Conservation (phyloP, 768 basidiomycete genomes). For the Hygrocybe coccinea region DNA sequence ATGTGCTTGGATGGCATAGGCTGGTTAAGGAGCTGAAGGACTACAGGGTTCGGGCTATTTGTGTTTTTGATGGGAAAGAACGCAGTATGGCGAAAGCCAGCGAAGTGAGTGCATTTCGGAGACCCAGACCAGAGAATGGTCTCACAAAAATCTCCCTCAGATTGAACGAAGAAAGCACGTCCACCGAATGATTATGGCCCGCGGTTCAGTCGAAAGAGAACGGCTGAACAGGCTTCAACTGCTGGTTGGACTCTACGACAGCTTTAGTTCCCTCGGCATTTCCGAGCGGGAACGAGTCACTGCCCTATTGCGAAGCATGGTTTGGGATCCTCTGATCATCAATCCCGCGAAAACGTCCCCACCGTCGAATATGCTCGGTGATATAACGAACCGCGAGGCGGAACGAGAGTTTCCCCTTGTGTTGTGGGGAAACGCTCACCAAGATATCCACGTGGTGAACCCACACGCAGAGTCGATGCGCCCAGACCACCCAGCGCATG, state of each 20-base stretch:
- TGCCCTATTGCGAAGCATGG: neutral
- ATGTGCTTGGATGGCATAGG: slow-evolving; percentile 76
- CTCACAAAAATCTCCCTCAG: slow-evolving; percentile 32
- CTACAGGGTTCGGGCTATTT: slow-evolving; percentile 54
- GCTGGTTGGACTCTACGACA: slow-evolving; percentile 29
- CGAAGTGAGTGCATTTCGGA: slow-evolving; percentile 48
- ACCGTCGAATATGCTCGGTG: neutral
- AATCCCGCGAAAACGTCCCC: neutral
- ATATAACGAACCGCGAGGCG: too few relatives aligned
- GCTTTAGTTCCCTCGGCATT: slow-evolving; percentile 5
- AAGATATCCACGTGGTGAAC: too few relatives aligned
- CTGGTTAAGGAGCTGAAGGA: slow-evolving; percentile 59
- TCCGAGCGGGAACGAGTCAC: neutral
- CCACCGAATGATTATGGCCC: slow-evolving; percentile 43
- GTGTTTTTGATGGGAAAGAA: slow-evolving; percentile 75
- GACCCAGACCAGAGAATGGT: neutral
- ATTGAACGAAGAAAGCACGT: slow-evolving; percentile 50
- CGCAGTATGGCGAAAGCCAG: slow-evolving; percentile 62
- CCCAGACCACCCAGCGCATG: too few relatives aligned
- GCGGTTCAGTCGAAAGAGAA: slow-evolving; percentile 54
- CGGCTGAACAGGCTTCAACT: slow-evolving; percentile 52
- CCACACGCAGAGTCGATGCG: too few relatives aligned
- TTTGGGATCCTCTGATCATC: neutral
- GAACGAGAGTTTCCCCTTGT: too few relatives aligned
- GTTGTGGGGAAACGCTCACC: too few relatives aligned